Percentiles rank a stretch among this genome's conserved stretches.
Conservation (phyloP, 2,329 filamentous ascomycete genomes). For the Allantophomopsis lycopodina region DNA sequence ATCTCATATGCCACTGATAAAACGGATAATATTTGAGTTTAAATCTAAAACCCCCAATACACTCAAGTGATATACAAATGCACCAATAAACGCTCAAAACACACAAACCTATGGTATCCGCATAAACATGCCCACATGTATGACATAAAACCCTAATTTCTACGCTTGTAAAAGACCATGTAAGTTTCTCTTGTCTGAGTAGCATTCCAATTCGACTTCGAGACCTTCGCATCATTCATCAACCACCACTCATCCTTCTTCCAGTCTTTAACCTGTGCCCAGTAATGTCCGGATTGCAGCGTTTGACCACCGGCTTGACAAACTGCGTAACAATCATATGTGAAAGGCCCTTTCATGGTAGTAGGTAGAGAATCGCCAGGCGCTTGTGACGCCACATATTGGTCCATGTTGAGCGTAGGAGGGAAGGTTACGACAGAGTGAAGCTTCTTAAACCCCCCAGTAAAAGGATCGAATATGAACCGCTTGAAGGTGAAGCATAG, state of each 20-base stretch:
- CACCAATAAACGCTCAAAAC: too few relatives aligned
- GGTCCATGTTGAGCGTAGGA: conserved; percentile 40
- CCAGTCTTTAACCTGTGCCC: conserved; percentile 7
- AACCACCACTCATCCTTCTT: conserved; percentile 6
- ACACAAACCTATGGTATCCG: too few relatives aligned
- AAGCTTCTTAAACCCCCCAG: too few relatives aligned
- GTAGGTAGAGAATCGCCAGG: conserved; percentile 45
- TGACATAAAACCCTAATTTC: background rate
- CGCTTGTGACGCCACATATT: conserved; percentile 64
- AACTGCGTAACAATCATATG: conserved; percentile 79
- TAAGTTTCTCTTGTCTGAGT: conserved; percentile 3
- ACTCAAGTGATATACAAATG: too few relatives aligned
- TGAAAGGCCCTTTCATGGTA: conserved; percentile 26
- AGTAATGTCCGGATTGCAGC: conserved; percentile 12
- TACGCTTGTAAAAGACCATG: conserved; percentile 3
- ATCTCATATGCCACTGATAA: too few relatives aligned
- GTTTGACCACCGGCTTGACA: conserved; percentile 25
- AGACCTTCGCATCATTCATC: conserved; percentile 1
- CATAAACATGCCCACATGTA: too few relatives aligned
- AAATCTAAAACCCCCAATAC: too few relatives aligned
- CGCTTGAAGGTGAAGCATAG: conserved; percentile 52
- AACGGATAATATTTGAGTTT: too few relatives aligned
- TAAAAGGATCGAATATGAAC: conserved; percentile 26
- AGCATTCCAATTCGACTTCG: background rate
- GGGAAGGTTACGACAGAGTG: conserved; percentile 17